These are phyloP conservation scores for Fusarium nematophilum DNA, from an alignment of 2,329 filamentous ascomycete species.

Conservation along the genomic window DNA sequence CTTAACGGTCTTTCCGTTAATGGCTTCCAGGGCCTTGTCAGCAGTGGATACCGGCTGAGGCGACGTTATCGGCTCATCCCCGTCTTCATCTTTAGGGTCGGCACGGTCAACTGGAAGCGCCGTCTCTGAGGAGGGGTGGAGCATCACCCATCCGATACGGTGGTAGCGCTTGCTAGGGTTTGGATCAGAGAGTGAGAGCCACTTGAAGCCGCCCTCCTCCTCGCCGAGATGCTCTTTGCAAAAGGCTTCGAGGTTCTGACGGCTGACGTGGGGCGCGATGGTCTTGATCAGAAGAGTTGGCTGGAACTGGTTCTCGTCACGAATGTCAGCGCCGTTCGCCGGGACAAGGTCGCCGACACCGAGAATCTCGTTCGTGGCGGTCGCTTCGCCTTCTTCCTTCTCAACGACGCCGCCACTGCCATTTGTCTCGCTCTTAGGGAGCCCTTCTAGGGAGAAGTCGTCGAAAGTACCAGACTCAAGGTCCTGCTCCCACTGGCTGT, in stretches of 20 bases:
- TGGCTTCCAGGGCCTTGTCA: conserved; percentile 89
- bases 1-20: conserved; percentile 97
- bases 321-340: conserved; percentile 83
- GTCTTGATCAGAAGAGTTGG: conserved; percentile 98
- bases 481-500: conserved; percentile 90
- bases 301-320: conserved; percentile 88
- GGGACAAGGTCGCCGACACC: conserved; percentile 93
- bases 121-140: conserved; percentile 81
- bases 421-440: conserved; percentile 93
- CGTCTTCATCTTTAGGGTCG: conserved; percentile 78
- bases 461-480: conserved; percentile 88
- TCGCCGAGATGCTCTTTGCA: conserved; percentile 95
- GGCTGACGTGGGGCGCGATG: conserved; percentile 94
- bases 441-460: conserved; percentile 92
- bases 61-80: conserved; percentile 67
- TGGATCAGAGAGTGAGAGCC: conserved; percentile 94
- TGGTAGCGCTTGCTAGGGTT: conserved; percentile 98
- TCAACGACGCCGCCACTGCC: conserved; percentile 86
- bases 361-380: conserved; percentile 89
- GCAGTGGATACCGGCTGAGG: conserved; percentile 69
- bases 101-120: conserved; percentile 73
- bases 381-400: conserved; percentile 95
- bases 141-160: conserved; percentile 97
- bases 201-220: conserved; percentile 91
- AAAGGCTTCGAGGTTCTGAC: conserved; percentile 91